Evolutionary conservation across 352 stramenopile species (phyloP).

Genomic region (Lagenidium sp.): DNA sequence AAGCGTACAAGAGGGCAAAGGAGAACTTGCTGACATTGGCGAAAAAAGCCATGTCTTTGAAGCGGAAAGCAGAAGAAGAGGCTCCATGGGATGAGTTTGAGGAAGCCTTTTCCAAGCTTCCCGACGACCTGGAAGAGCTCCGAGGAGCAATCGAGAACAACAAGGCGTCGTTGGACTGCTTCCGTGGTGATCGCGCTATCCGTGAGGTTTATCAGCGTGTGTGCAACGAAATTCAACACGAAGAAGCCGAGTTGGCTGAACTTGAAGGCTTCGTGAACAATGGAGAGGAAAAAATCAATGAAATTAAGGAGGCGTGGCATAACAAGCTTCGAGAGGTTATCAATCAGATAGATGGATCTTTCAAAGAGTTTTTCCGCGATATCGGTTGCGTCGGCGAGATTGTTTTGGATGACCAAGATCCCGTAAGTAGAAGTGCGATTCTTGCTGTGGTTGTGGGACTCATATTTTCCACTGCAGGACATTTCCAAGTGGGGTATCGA

Average conservation of each 20-base stretch:
- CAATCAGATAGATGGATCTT: slow-evolving; percentile 69
- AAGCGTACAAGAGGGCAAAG: slow-evolving; percentile 53
- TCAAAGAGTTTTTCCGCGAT: slow-evolving; percentile 78
- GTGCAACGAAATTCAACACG: slow-evolving; percentile 46
- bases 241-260: slow-evolving; percentile 46
- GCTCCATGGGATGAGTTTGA: slow-evolving; percentile 59
- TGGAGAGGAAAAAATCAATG: slow-evolving; percentile 55
- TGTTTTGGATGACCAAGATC: slow-evolving; percentile 63
- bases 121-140: slow-evolving; percentile 73
- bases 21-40: slow-evolving; percentile 49
- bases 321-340: slow-evolving; percentile 58
- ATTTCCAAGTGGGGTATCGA: slow-evolving; percentile 86
- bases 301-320: slow-evolving; percentile 75
- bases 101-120: slow-evolving; percentile 43
- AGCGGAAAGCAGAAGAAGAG: slow-evolving; percentile 51
- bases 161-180: slow-evolving; percentile 68
- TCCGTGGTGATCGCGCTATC: slow-evolving; percentile 68
- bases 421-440: slow-evolving; percentile 16
- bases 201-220: slow-evolving; percentile 67
- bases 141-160: slow-evolving; percentile 80
- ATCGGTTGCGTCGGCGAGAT: slow-evolving; percentile 85
- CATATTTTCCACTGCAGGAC: slow-evolving; percentile 52
- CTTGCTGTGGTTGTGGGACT: neutral
- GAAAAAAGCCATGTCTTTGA: slow-evolving; percentile 59
- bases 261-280: slow-evolving; percentile 56